Conservation (phyloP, 176 grass and related monocot genomes). For the Oryza rufipogon region DNA sequence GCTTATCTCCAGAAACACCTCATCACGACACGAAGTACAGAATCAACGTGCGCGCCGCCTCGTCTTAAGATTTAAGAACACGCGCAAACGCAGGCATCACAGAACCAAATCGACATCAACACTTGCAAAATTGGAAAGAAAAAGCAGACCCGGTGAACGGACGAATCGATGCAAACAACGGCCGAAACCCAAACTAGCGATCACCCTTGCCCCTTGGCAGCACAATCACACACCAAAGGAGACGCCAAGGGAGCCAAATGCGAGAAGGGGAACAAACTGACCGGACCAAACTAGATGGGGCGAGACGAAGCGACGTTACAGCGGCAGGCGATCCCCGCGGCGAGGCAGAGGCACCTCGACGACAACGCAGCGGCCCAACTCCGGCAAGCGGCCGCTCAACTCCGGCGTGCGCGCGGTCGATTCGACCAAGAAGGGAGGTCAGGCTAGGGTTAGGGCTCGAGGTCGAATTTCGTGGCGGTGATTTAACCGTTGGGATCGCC, state of each 20-base stretch:
- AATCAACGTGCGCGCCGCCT: neutral
- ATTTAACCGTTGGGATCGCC: no score
- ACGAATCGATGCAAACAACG: neutral
- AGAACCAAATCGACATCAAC: neutral
- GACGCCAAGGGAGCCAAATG: neutral
- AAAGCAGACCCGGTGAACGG: neutral
- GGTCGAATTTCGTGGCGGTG: no score
- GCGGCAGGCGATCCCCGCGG: neutral
- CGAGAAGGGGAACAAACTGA: neutral
- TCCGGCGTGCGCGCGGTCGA: neutral
- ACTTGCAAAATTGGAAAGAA: neutral
- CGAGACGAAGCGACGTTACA: neutral
- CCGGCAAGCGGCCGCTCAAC: neutral
- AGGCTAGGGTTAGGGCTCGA: neutral
- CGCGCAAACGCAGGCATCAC: neutral
- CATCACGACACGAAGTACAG: neutral
- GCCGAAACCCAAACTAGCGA: neutral
- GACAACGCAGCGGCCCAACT: neutral
- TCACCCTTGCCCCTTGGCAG: neutral
- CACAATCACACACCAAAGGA: neutral
- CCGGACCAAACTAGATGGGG: neutral
- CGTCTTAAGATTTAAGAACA: neutral
- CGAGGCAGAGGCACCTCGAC: neutral
- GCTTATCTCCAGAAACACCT: neutral
- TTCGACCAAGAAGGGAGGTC: neutral